Base-by-base conservation (phyloP, 116 monocot genomes). In the Phalaenopsis hybrid region DNA sequence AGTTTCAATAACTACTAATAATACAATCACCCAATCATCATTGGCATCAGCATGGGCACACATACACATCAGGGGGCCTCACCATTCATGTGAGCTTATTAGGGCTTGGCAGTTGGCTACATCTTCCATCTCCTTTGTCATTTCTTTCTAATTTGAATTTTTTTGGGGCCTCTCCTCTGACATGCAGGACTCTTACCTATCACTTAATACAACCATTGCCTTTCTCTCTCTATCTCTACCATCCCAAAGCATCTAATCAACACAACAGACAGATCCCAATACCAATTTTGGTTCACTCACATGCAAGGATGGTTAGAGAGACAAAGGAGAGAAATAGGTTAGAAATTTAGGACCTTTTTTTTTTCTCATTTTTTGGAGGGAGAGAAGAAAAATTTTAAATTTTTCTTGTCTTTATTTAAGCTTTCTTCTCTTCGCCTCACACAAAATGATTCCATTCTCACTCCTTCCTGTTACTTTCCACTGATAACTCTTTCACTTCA, bases 361-460 rank as follows among this genome's bases (percentile, higher is more conserved):
- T 12, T 18, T 10, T 41, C 41, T 41, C 2, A 41, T 41, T 3
- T 50, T 78, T 78, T 18, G 34, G 52, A 61, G 44, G 61, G 61
- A 59, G 79, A 61, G 23, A 28, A 13, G n/a, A 63, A 58, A 41
- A 41, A 41, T 6, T 44, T 43, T 17, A 79, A 58, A 43, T 6
- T 79, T 58, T n/a, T 20, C 1, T 34, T 61, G n/a, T 20, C 6
- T 59, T 59, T 59, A 9, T 34, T 79, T 6, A 59, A 37, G 44
- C 4, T 44, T 28, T 8, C 44, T 41, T 20, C 43, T 59, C 79
- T 79, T 79, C 61, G 31, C 61, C 55, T 57, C 59, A 43, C 79
- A 79, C 79, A 77, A 49, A 55, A 77, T 77, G 51, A 51, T 75
- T 45, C 77, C 51, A 23, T 51, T 31, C 51, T 52, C 46, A n/a